Evolutionary conservation across 2,329 filamentous ascomycete species (phyloP).

Genomic region (Teratosphaeriaceae sp.): DNA sequence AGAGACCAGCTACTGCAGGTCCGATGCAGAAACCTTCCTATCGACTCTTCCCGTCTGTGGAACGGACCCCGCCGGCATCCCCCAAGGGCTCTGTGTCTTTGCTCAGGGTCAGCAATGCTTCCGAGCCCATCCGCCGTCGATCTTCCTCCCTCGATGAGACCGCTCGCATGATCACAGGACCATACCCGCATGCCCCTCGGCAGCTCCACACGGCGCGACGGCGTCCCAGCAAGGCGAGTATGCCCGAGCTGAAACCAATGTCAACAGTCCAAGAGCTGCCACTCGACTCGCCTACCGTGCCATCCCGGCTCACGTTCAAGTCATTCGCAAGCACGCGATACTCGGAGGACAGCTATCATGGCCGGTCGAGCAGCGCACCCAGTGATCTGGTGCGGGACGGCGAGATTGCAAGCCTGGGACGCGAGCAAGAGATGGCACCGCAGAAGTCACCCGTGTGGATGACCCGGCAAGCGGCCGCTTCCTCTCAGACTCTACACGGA

Average conservation of each 20-base stretch:
- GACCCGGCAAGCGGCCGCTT: constrained; percentile 4
- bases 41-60: constrained; percentile 23
- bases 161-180: constrained; percentile 1
- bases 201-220: not conserved
- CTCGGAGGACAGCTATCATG: constrained; percentile 7
- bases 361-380: constrained; percentile 9
- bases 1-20: not conserved
- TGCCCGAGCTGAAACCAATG: constrained; percentile 10
- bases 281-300: constrained; percentile 9
- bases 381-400: not conserved
- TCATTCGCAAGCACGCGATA: not conserved
- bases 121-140: constrained; percentile 14
- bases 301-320: constrained; percentile 3
- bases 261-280: constrained; percentile 10
- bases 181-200: not conserved
- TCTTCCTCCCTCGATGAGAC: constrained; percentile 19
- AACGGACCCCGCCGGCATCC: constrained; percentile 20
- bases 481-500: constrained; percentile 7
- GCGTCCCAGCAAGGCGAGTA: not conserved
- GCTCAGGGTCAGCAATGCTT: constrained; percentile 13
- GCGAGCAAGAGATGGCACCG: not conserved
- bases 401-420: not conserved
- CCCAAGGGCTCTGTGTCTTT: constrained; percentile 12
- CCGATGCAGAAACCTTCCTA: constrained; percentile 12
- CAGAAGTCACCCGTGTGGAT: constrained; percentile 1